A percentile compares a stretch with the other conserved stretches of the same genome.
These are phyloP conservation scores for Colletotrichum somersetense DNA, from an alignment of 2,329 filamentous ascomycete species.

Conservation along the genomic window DNA sequence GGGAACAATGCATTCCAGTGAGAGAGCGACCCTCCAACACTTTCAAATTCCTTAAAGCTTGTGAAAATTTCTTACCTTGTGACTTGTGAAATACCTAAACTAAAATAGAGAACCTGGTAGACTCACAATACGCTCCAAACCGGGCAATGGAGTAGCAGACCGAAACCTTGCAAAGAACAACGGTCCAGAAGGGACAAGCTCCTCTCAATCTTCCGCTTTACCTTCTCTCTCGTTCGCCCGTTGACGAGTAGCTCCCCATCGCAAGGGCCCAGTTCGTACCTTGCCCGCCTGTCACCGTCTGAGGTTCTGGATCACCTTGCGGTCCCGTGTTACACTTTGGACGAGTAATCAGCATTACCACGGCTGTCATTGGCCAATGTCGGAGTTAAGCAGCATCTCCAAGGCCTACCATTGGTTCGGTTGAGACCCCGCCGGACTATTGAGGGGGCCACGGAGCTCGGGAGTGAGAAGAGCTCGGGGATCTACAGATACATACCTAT, in stretches of 20 bases:
- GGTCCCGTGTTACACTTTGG: conserved; percentile 21
- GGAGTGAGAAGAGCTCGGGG: not conserved
- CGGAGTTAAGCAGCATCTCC: not conserved
- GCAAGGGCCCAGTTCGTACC: conserved; percentile 12
- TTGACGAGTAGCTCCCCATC: conserved; percentile 4
- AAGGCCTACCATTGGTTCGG: conserved; percentile 22
- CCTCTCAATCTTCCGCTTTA: not conserved
- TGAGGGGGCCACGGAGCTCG: not conserved
- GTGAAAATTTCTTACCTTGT: not conserved
- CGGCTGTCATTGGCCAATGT: conserved; percentile 1
- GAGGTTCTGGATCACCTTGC: not conserved
- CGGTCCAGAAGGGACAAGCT: conserved; percentile 5
- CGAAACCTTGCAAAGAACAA: conserved; percentile 17
- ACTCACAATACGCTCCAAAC: not conserved
- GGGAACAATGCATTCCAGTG: conserved; percentile 22
- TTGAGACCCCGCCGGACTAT: not conserved
- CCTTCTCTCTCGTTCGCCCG: conserved; percentile 22
- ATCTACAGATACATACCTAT: too few relatives aligned
- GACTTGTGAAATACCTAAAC: not conserved
- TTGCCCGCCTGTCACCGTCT: conserved; percentile 1
- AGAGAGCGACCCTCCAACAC: not conserved
- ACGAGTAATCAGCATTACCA: conserved; percentile 31
- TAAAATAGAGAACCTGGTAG: not conserved
- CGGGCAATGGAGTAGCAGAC: not conserved
- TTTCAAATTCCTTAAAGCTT: conserved; percentile 13